Conservation (phyloP, 495 filamentous ascomycete species). For the Lasiosphaeria miniovina region DNA sequence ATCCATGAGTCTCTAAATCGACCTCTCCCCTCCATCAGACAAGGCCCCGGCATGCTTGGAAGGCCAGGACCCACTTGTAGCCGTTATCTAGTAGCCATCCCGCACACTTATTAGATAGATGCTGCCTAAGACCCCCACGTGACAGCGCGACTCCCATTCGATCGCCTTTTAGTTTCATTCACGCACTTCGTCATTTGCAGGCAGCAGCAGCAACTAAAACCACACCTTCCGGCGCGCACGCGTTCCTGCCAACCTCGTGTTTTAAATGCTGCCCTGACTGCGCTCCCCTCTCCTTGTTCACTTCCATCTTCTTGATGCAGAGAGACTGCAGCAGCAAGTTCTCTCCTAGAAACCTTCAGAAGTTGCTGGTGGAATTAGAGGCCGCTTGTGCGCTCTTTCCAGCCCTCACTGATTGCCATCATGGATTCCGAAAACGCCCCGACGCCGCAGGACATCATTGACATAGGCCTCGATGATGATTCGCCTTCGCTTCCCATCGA, state of each 20-base stretch:
- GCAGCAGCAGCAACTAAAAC: background rate
- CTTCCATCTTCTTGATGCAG: background rate
- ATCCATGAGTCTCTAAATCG: too few relatives aligned
- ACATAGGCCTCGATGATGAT: too few relatives aligned
- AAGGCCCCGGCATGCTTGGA: too few relatives aligned
- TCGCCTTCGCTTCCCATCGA: background rate
- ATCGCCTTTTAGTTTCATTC: background rate
- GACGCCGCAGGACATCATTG: too few relatives aligned
- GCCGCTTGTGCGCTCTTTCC: too few relatives aligned
- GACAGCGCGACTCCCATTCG: background rate
- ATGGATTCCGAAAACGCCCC: too few relatives aligned
- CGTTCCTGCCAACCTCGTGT: background rate
- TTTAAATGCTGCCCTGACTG: background rate
- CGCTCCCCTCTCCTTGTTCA: background rate
- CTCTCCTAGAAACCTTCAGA: background rate
- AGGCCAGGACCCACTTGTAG: too few relatives aligned
- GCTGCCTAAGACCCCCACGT: background rate
- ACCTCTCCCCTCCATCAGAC: too few relatives aligned
- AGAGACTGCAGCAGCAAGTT: background rate
- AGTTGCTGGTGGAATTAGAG: background rate
- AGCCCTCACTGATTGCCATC: too few relatives aligned
- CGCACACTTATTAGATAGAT: background rate
- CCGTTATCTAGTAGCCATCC: too few relatives aligned
- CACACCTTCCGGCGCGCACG: background rate
- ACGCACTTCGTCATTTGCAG: too few relatives aligned